Evolutionary conservation across 345 rosid genomes (phyloP).

Genomic region (Salix brachista): DNA sequence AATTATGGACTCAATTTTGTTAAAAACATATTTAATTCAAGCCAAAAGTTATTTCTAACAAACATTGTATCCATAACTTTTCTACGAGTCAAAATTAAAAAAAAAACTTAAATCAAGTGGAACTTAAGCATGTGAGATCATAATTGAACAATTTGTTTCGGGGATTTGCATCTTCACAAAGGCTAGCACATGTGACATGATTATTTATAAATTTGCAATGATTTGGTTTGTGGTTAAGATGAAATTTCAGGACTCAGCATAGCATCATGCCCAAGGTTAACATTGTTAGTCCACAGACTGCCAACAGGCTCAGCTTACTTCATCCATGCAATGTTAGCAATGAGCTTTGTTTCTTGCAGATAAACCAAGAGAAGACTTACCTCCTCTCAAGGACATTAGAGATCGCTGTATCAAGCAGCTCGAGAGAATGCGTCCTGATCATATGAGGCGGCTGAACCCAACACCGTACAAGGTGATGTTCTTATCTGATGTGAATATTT

Average conservation of each 20-base stretch:
- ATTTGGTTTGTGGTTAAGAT: neutral
- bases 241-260: neutral
- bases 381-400: conserved; percentile 57
- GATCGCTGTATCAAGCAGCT: conserved; percentile 81
- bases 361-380: conserved; percentile 63
- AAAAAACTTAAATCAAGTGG: no score
- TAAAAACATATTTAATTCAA: no score
- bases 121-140: neutral
- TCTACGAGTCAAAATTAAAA: no score
- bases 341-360: conserved; percentile 31
- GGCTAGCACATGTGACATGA: neutral
- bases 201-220: neutral
- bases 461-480: conserved; percentile 82
- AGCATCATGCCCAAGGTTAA: neutral
- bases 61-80: no score
- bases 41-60: no score
- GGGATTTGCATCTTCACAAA: neutral
- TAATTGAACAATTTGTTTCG: neutral
- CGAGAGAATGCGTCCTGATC: conserved; percentile 86
- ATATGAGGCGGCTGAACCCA: conserved; percentile 89
- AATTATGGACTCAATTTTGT: no score
- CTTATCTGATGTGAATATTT: neutral
- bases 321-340: neutral
- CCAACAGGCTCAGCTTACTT: neutral
- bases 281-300: neutral